Percentiles rank a stretch among this genome's conserved stretches.
Evolutionary conservation across 345 rosid species (phyloP).

Genomic region (Eucalyptus cloeziana): DNA sequence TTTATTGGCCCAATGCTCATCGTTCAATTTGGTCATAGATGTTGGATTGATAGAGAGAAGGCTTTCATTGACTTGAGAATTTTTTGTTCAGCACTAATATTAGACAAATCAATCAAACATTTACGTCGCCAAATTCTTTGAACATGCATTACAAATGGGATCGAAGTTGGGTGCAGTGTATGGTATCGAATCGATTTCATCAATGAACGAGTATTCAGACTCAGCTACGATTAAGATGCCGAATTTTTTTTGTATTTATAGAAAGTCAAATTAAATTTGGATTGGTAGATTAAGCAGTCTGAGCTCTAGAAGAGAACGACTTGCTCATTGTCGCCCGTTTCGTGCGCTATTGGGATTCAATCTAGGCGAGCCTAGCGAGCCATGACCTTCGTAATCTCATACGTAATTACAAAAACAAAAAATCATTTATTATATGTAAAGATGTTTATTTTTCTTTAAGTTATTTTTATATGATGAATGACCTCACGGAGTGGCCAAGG

Average conservation of each 20-base stretch:
- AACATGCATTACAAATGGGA: not conserved
- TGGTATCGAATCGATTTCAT: not conserved
- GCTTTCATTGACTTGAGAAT: not conserved
- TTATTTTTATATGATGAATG: not conserved
- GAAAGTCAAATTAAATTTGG: not conserved
- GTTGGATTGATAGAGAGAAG: not conserved
- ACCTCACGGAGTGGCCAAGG: not conserved
- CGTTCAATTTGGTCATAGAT: not conserved
- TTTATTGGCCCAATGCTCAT: not conserved
- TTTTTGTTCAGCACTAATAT: not conserved
- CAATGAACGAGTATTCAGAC: fast-evolving
- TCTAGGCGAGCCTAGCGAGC: not conserved
- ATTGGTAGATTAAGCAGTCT: fast-evolving
- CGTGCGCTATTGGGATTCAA: not conserved
- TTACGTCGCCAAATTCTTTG: fast-evolving
- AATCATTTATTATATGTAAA: not conserved
- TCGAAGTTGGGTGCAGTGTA: not conserved
- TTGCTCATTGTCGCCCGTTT: not conserved
- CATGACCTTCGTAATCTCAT: not conserved
- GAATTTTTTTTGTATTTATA: not conserved
- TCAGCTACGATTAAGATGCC: not conserved
- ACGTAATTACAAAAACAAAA: not conserved
- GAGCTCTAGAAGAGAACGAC: not conserved
- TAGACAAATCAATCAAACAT: not conserved
- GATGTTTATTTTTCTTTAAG: fast-evolving